Base-by-base conservation (phyloP, 345 rosid genomes). In the Clarkia xantiana region DNA sequence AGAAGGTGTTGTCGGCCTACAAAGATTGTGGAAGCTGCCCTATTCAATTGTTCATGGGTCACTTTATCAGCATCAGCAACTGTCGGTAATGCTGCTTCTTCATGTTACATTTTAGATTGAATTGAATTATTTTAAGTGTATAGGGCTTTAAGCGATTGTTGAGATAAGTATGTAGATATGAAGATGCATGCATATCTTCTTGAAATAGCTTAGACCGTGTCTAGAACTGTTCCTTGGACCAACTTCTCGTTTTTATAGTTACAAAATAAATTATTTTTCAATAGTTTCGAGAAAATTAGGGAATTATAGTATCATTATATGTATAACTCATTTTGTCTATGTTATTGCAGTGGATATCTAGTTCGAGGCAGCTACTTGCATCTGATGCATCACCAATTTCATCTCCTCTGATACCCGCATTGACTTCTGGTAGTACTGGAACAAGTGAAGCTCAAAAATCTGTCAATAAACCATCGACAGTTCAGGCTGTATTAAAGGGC, bases 401-500 rank as follows among this genome's bases (percentile, higher is more conserved):
- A 38, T 91, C 98, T 52, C 96, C 93, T 16, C 63, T 91, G 55
- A 72, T 82, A 53, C 82, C 94, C 44, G 66, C 60, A 47, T 65
- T 83, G 64, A 60, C 75, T 42, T 46, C 75, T 46, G 58, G 56
- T 47, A 67, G 70, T 61, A 67, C 70, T 61, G 87, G 93, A 50
- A 73, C 77, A 57, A 57, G 67, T 63, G 84, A 79, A 53, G 81
- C 74, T 55, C 78, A 80, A 61, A 82, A 76, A 68, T 70, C 65
- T 59, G 62, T 59, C 34, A 44, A 76, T 22, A 91, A 78, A 76
- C 77, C 81, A 43, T 39, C 73, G 18, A 73, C 62, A 55, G 98
- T 91, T 64, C 94, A 86, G 58, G 98, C 87, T 44, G 72, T 84
- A 43, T 57, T 84, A 11, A 91, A 84, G 78, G 86, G 84, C 63